A percentile compares a stretch with the other conserved stretches of the same genome.
These are phyloP conservation scores for Lentinula edodes DNA, from an alignment of 768 basidiomycete species.

Conservation along the genomic window DNA sequence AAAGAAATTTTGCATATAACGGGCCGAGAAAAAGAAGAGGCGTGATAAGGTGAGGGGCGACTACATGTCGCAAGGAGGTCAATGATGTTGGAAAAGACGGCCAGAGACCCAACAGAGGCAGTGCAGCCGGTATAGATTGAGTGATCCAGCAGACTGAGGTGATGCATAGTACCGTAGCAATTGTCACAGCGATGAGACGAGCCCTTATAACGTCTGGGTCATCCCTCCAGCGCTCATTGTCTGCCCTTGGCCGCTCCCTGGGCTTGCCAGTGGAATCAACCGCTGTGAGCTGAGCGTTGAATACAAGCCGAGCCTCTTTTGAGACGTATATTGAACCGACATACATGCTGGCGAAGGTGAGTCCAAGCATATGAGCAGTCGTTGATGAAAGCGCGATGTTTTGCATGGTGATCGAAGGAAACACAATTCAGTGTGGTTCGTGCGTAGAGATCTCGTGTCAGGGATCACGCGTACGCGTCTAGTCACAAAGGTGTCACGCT, in stretches of 20 bases:
- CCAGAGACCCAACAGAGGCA: constrained; percentile 18
- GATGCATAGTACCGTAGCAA: constrained; percentile 59
- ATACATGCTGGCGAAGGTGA: constrained; percentile 59
- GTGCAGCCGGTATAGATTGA: constrained; percentile 21
- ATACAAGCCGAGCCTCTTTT: constrained; percentile 55
- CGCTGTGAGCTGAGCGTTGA: constrained; percentile 22
- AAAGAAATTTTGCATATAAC: constrained; percentile 40
- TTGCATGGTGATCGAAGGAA: neutral
- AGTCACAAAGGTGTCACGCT: neutral
- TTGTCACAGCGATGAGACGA: constrained; percentile 60
- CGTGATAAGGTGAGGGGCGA: constrained; percentile 56
- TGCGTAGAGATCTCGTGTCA: neutral
- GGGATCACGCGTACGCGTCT: neutral
- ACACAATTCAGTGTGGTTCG: neutral
- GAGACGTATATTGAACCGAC: constrained; percentile 82
- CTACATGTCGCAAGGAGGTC: constrained; percentile 17
- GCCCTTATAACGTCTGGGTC: constrained; percentile 83
- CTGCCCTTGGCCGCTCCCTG: constrained; percentile 16
- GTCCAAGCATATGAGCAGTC: neutral
- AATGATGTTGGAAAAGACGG: constrained; percentile 16
- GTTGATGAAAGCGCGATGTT: neutral
- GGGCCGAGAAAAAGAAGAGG: constrained; percentile 78
- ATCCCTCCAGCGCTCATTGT: constrained; percentile 61
- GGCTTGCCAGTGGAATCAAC: constrained; percentile 22
- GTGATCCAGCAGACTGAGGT: constrained; percentile 37